Base-by-base conservation (phyloP, 2,329 filamentous ascomycete genomes). In the Calonectria ilicicola region DNA sequence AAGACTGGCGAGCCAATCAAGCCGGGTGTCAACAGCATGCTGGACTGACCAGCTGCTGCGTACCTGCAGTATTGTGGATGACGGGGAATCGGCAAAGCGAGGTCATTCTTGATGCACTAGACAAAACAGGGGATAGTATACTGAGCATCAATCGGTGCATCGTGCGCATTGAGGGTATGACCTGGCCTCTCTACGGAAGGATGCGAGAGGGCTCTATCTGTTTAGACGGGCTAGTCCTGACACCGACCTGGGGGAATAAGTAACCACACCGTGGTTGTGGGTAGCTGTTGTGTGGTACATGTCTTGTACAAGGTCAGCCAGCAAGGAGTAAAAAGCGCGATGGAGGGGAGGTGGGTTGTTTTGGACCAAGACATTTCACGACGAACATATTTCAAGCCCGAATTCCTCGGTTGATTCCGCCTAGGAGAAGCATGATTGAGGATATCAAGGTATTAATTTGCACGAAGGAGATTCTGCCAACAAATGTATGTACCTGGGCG, bases 1-100 rank as follows among this genome's bases (percentile, higher is more conserved):
- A 62, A 27, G 32, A 23, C 56, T 35, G 26, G 15, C 49, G 64
- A 67, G 42, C 64, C 71, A 76, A 78, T 79, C 72, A 74, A 67
- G 74, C 77, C 68, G 67, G 76, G 42, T 40, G 53, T 66, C 26
- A 32, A 58, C 42, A 40, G 32, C 68, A 56, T 65, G 29, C 47
- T 58, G 29, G 42, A 63, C 47, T 46, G 51, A 58, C 63, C 74
- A 76, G 75, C 69, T 67, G 74, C 72, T 70, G 67, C 65, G 75
- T 78, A 79, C 77, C 77, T 79, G 73, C 73, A 75, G 73, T 73
- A 62, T 68, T 68, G 65, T 42, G 67, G 67, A 63, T 56, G 56
- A 56, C 56, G 56, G 47, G 47, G 64, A 65, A 40, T 71, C 44
- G 67, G 19, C 23, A 66, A 29, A 40, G 32, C 32, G 35, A 60